Evolutionary conservation across 2,329 filamentous ascomycete species (phyloP).

Genomic region (Colletotrichum sp.): DNA sequence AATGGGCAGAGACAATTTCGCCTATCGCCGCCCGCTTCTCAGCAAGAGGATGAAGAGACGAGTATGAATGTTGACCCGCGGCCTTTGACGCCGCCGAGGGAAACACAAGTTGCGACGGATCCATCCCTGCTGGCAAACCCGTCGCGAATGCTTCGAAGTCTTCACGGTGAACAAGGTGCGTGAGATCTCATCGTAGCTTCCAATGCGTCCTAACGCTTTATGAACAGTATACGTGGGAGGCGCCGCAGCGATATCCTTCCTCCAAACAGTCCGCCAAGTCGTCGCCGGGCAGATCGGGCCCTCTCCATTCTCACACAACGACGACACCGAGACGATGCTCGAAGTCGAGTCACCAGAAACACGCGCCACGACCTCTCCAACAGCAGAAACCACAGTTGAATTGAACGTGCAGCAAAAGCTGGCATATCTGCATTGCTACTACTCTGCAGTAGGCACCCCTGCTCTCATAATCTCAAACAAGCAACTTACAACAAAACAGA

Average conservation of each 20-base stretch:
- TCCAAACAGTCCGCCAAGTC: not conserved
- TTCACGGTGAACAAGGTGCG: not conserved
- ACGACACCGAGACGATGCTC: not conserved
- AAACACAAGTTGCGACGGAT: not conserved
- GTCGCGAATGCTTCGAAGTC: not conserved
- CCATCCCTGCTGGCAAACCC: not conserved
- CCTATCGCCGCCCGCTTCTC: not conserved
- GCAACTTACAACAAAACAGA: not conserved
- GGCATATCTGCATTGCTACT: not conserved
- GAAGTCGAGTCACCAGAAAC: not conserved
- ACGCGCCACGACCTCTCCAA: not conserved
- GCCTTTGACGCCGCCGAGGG: not conserved
- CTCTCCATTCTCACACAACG: not conserved
- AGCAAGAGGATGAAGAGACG: not conserved
- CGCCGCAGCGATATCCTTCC: not conserved
- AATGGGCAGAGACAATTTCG: not conserved
- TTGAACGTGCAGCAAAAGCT: not conserved
- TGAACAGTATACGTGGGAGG: not conserved
- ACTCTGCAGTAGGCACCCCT: rapidly evolving
- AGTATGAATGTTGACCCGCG: not conserved
- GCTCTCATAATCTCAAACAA: not conserved
- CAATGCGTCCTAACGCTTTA: rapidly evolving
- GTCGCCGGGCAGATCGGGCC: not conserved
- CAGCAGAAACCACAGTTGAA: not conserved
- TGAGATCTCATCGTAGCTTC: not conserved